A percentile compares a stretch with the other conserved stretches of the same genome.
These are phyloP conservation scores for Ambrosia hybrid DNA, from an alignment of 140 eudicot genomes.

Conservation along the genomic window DNA sequence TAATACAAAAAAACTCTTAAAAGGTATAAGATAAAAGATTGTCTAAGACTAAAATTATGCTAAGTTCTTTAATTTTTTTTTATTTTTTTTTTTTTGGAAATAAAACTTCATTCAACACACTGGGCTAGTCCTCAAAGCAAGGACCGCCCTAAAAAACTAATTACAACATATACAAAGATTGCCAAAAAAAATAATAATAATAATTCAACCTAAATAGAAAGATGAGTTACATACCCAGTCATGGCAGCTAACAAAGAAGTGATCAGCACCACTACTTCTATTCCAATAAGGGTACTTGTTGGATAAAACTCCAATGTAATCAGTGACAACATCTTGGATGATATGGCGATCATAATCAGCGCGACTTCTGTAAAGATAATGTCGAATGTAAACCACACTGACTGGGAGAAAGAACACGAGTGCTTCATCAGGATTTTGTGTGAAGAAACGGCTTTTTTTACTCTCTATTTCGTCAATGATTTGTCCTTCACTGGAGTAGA, in stretches of 20 bases:
- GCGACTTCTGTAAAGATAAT: constrained; percentile 46
- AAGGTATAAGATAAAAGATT: too few species aligned
- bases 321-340: constrained; percentile 51
- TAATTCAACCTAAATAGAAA: not conserved
- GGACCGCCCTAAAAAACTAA: too few species aligned
- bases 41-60: too few species aligned
- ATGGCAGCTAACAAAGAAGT: constrained; percentile 81
- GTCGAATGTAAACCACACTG: constrained; percentile 49
- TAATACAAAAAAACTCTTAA: too few species aligned
- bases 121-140: too few species aligned
- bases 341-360: constrained; percentile 41
- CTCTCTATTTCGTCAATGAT: constrained; percentile 59
- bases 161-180: too few species aligned
- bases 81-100: too few species aligned
- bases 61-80: too few species aligned
- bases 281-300: constrained; percentile 80
- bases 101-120: too few species aligned
- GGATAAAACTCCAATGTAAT: constrained; percentile 54
- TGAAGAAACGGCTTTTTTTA: constrained; percentile 34
- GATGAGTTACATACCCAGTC: constrained; percentile 64
- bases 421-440: constrained; percentile 56
- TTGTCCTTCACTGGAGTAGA: constrained; percentile 80
- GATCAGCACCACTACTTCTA: constrained; percentile 82
- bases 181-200: not conserved
- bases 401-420: constrained; percentile 62